Evolutionary conservation across 192 early-diverging fungal genomes (phyloP), one percentile per base, ranked within the genome.

Genomic region (Kickxella alabastrina): DNA sequence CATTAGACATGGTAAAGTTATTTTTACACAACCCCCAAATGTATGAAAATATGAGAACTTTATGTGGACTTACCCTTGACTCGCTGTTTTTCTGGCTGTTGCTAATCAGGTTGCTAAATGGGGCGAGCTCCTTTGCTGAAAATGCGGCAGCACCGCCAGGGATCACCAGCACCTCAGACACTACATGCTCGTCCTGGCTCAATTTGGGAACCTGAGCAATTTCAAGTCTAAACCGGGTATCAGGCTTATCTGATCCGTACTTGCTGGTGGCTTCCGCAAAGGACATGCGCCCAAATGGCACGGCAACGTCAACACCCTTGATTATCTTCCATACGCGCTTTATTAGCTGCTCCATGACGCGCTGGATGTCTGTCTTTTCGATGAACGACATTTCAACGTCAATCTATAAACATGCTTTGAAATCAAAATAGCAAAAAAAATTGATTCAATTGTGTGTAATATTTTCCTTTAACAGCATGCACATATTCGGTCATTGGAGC

Each of bases 231-330:
- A 85, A 92, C 22, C 93, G 70, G 1, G 83, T 83, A 62, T 96
- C 91, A 0, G 93, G 93, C 56, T 96, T 96, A 55, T 96, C 93
- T 0, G 89, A 91, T 1, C 93, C 93, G 71, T 85, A 96, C 68
- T 74, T 56, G 34, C 73, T 61, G 74, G 93, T 96, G 23, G 91
- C 91, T 12, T 91, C 81, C 3, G 83, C 52, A 65, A 92, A 96
- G 5, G 90, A 83, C 74, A 96, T 82, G 31, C 78, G 72, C 25
- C 79, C 79, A 56, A 96, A 91, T 0, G 79, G 52, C n/a, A 62
- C 61, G 32, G 45, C 36, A 4, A 89, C 59, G 4, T 88, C 74
- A 2, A 85, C 49, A 10, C 64, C 62, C 27, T 82, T 64, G 19
- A 79, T 53, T 3, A 69, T 62, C 23, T 67, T 66, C 87, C 87